These are phyloP conservation scores for Delitschia confertaspora DNA, from an alignment of 495 filamentous ascomycete genomes.

Conservation along the genomic window DNA sequence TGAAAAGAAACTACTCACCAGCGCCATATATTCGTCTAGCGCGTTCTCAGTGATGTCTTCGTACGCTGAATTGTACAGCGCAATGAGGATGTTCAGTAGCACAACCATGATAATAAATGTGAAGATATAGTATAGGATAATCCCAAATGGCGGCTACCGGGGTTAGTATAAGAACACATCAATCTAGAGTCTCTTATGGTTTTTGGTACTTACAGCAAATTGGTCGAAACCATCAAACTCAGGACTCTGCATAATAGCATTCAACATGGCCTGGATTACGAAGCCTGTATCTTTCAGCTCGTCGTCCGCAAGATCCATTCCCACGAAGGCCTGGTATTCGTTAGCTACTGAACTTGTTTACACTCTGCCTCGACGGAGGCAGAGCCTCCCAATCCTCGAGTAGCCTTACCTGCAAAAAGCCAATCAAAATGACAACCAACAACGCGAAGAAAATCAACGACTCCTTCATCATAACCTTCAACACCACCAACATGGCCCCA, in stretches of 20 bases:
- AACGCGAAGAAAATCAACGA: slow-evolving; percentile 95
- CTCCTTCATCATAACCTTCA: slow-evolving; percentile 99
- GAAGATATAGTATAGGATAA: slow-evolving; percentile 66
- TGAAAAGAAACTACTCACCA: slow-evolving; percentile 32
- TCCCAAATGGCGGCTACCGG: slow-evolving; percentile 28
- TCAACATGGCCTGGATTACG: slow-evolving; percentile 84
- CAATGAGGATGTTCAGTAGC: slow-evolving; percentile 87
- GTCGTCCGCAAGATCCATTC: slow-evolving; percentile 74
- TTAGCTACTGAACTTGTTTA: no score
- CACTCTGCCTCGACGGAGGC: no score
- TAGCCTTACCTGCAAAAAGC: slow-evolving; percentile 96
- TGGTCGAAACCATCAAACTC: slow-evolving; percentile 84
- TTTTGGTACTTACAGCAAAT: slow-evolving; percentile 43
- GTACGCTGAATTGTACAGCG: slow-evolving; percentile 93
- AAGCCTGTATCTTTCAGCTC: slow-evolving; percentile 53
- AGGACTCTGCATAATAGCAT: slow-evolving; percentile 78
- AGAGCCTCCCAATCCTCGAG: no score
- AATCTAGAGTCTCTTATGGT: neutral
- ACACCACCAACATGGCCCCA: slow-evolving; percentile 90
- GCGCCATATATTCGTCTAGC: slow-evolving; percentile 86
- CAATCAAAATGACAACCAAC: slow-evolving; percentile 74
- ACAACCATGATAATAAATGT: slow-evolving; percentile 94
- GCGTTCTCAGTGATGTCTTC: slow-evolving; percentile 93
- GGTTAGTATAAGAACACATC: no score
- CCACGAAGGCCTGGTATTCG: slow-evolving; percentile 91